These are phyloP conservation scores for Flaveria robusta DNA, from an alignment of 129 eudicot genomes.

Conservation along the genomic window DNA sequence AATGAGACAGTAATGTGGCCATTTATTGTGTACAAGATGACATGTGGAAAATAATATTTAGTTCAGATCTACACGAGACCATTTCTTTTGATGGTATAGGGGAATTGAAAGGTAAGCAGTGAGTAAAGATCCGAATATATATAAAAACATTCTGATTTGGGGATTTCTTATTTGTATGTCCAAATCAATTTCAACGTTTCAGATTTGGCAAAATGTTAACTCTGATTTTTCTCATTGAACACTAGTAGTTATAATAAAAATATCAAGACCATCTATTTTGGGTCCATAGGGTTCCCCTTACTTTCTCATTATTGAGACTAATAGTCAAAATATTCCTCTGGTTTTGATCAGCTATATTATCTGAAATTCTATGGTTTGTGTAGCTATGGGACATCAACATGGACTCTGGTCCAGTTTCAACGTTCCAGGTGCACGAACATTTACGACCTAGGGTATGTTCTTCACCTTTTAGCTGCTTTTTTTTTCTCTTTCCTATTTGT, in stretches of 20 bases:
- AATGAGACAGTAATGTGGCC: neutral
- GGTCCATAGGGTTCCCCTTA: neutral
- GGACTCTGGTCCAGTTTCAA: constrained; percentile 48
- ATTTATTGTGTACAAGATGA: neutral
- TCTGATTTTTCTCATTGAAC: neutral
- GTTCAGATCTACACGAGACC: no score
- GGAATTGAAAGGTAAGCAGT: no score
- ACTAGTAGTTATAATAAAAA: neutral
- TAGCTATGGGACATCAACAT: constrained; percentile 78
- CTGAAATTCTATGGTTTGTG: constrained; percentile 3
- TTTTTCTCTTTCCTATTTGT: neutral
- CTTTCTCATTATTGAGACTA: neutral
- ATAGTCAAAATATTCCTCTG: constrained; percentile 2
- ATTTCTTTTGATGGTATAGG: no score
- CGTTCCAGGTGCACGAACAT: constrained; percentile 80
- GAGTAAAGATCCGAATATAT: no score
- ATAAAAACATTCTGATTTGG: no score
- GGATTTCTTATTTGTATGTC: neutral
- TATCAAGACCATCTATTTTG: neutral
- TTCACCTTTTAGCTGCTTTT: neutral
- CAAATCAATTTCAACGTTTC: neutral
- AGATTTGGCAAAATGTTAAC: neutral
- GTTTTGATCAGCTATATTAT: neutral
- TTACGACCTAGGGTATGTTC: constrained; percentile 69
- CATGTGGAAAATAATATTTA: neutral